A percentile compares a stretch with the other conserved stretches of the same genome.
These are phyloP conservation scores for Chenopodium quinoa DNA, from an alignment of 148 eudicot genomes.

Conservation along the genomic window DNA sequence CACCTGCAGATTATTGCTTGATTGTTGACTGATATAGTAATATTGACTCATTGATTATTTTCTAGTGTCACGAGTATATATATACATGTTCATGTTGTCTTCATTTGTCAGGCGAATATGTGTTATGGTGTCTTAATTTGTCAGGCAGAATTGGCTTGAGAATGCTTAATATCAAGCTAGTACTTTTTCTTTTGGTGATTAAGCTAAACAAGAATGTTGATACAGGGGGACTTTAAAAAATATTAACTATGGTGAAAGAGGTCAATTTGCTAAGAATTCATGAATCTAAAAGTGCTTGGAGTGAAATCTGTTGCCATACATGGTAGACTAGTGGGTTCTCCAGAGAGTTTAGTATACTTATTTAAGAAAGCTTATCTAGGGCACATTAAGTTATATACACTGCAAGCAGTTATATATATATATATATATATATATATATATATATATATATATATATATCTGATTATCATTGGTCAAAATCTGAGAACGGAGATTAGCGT, in stretches of 20 bases:
- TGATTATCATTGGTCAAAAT: neutral
- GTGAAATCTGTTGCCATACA: neutral
- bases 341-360: neutral
- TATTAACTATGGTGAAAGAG: neutral
- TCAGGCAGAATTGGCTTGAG: neutral
- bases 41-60: neutral
- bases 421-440: too few species aligned
- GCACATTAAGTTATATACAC: neutral
- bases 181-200: too few species aligned
- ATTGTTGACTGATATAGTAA: neutral
- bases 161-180: neutral
- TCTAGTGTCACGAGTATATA: neutral
- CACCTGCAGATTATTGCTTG: neutral
- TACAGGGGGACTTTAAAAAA: neutral
- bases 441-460: too few species aligned
- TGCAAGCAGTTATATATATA: neutral
- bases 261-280: neutral
- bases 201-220: neutral
- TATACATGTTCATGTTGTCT: too few species aligned
- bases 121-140: neutral
- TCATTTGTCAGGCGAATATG: neutral
- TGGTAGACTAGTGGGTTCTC: neutral
- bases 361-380: neutral
- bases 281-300: neutral
- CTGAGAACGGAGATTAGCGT: neutral